Conservation (phyloP, 768 basidiomycete species). For the Crassisporium funariophilum region DNA sequence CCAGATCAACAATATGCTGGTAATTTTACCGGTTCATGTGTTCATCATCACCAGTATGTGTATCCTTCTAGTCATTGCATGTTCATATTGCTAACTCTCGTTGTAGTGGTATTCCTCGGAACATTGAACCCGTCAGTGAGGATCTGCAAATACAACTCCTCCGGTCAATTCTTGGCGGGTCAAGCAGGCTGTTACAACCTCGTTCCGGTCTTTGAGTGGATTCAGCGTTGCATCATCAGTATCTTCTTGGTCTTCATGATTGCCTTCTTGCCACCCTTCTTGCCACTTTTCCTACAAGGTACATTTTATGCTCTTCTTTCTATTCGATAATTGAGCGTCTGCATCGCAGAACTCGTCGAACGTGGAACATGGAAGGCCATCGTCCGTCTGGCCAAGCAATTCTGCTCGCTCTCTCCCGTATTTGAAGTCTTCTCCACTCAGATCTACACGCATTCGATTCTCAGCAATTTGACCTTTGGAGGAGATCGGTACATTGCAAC, state of each 20-base stretch:
- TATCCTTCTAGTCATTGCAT: not conserved
- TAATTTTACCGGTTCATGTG: constrained; percentile 94
- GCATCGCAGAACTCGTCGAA: constrained; percentile 81
- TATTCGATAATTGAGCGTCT: constrained; percentile 11
- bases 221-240: constrained; percentile 93
- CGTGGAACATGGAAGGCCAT: constrained; percentile 92
- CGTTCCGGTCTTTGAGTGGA: constrained; percentile 92
- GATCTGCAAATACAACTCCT: constrained; percentile 78
- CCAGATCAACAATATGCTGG: constrained; percentile 99
- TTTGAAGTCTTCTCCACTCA: constrained; percentile 99
- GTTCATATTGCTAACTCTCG: too few species aligned
- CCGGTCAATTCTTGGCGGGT: constrained; percentile 73
- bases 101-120: constrained; percentile 89
- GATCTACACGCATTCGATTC: constrained; percentile 96
- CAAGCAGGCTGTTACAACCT: constrained; percentile 94
- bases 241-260: too few species aligned
- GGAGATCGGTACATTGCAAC: constrained; percentile 99
- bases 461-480: constrained; percentile 96
- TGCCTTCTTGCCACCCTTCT: constrained; percentile 96
- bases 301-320: constrained; percentile 13
- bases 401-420: constrained; percentile 88
- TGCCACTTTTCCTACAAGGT: constrained; percentile 96
- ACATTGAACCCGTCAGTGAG: constrained; percentile 81
- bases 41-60: constrained; percentile 89
- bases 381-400: constrained; percentile 90